These are phyloP conservation scores for Suillus americanus DNA, from an alignment of 768 basidiomycete genomes.

Conservation along the genomic window DNA sequence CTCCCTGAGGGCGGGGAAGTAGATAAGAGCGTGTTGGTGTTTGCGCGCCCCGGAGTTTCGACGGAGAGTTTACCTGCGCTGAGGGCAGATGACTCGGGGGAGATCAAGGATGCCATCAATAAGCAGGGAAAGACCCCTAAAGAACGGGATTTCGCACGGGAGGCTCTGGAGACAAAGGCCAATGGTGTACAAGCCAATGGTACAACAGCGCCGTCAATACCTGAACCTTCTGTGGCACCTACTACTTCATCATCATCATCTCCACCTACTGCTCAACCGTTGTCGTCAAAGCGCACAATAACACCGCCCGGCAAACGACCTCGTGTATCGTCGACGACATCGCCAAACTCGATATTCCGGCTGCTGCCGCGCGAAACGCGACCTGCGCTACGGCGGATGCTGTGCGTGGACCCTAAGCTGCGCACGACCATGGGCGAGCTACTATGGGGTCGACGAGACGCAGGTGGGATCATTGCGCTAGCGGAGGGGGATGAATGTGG, in stretches of 20 bases:
- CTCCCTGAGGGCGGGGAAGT: conserved; percentile 36
- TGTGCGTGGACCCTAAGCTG: conserved; percentile 83
- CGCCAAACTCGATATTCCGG: conserved; percentile 88
- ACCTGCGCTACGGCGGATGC: conserved; percentile 88
- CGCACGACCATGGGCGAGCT: conserved; percentile 93
- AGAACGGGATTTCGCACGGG: neutral
- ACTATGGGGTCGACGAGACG: conserved; percentile 76
- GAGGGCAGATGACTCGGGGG: neutral
- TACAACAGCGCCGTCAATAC: neutral
- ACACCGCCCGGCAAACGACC: conserved; percentile 12
- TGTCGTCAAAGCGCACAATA: conserved; percentile 71
- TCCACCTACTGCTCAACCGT: conserved; percentile 40
- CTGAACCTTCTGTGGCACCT: conserved; percentile 17
- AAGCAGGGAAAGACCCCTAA: neutral
- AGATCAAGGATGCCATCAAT: conserved; percentile 1
- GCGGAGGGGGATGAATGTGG: conserved; percentile 53
- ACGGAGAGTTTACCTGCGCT: conserved; percentile 62
- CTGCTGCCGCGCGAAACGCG: conserved; percentile 92
- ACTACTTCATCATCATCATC: conserved; percentile 30
- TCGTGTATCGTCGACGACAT: conserved; percentile 25
- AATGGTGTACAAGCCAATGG: neutral
- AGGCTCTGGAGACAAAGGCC: conserved; percentile 6
- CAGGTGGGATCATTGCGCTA: conserved; percentile 58
- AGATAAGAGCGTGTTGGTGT: conserved; percentile 73
- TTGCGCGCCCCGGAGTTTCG: conserved; percentile 74